Evolutionary conservation across 202 grass and related monocot species (phyloP).

Genomic region (Brachypodium distachyon): DNA sequence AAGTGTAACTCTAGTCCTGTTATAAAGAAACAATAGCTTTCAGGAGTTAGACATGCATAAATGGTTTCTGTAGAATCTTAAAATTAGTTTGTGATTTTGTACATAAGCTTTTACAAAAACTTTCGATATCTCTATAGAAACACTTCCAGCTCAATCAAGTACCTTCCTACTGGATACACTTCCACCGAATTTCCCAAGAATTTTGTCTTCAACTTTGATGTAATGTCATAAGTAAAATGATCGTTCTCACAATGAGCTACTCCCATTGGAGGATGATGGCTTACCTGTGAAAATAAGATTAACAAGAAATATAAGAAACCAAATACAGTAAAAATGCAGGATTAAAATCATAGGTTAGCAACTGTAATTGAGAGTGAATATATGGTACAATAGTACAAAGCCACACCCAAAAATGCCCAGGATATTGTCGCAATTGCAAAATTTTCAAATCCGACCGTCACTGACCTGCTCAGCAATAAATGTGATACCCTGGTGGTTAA

Average conservation of each 20-base stretch:
- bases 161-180: constrained; percentile 97
- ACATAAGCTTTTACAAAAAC: neutral
- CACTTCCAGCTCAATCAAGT: neutral
- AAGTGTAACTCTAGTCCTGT: constrained; percentile 79
- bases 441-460: constrained; percentile 1
- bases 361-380: neutral
- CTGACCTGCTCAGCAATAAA: constrained; percentile 93
- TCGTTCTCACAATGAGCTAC: constrained; percentile 82
- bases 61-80: neutral
- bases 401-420: neutral
- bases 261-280: constrained; percentile 97
- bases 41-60: neutral
- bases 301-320: neutral
- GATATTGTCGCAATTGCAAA: constrained; percentile 7
- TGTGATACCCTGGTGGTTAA: constrained; percentile 70
- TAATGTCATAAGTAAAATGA: constrained; percentile 96
- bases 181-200: constrained; percentile 97
- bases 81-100: neutral
- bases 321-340: constrained; percentile 2
- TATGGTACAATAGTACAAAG: neutral
- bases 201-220: constrained; percentile 95
- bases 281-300: constrained; percentile 54
- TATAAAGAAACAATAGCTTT: constrained; percentile 15
- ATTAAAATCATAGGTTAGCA: neutral
- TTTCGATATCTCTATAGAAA: neutral